Conservation (phyloP, 176 grass and related monocot genomes). For the Thinopyrum elongatum region DNA sequence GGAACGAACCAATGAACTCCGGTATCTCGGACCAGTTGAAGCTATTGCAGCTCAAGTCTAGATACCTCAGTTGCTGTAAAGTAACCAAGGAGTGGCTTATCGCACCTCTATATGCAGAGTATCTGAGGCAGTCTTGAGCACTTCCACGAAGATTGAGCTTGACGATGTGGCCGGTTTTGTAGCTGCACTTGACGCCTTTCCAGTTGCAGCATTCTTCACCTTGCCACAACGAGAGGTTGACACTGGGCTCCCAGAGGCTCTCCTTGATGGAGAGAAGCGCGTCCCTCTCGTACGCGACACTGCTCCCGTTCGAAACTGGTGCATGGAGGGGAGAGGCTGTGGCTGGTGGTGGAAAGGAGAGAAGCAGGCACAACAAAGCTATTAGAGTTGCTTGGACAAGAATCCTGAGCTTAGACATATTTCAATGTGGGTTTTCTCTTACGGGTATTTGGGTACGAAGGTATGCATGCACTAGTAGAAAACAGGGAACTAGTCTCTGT, state of each 20-base stretch:
- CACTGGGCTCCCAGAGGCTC: constrained; percentile 2
- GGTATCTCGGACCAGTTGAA: constrained; percentile 8
- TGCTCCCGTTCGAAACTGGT: neutral
- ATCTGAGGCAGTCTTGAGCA: neutral
- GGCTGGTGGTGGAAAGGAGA: neutral
- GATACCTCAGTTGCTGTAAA: constrained; percentile 25
- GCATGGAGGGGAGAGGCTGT: neutral
- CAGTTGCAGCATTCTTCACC: constrained; percentile 41
- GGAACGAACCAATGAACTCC: constrained; percentile 16
- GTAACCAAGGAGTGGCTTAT: constrained; percentile 36
- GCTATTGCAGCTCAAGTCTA: constrained; percentile 39
- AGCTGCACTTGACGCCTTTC: constrained; percentile 37
- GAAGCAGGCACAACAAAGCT: neutral
- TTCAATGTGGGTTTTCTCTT: neutral
- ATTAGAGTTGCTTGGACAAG: neutral
- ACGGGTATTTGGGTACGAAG: neutral
- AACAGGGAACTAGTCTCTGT: too few relatives aligned
- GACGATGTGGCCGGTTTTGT: constrained; percentile 31
- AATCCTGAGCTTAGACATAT: neutral
- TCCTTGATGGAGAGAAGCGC: constrained; percentile 36
- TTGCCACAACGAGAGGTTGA: constrained; percentile 31
- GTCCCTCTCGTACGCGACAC: constrained; percentile 12
- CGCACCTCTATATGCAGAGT: neutral
- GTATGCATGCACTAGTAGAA: too few relatives aligned
- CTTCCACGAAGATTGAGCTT: constrained; percentile 32